phyloP scores from a whole-genome alignment of 257 asterid genomes.

The Pogostemon cablin region DNA sequence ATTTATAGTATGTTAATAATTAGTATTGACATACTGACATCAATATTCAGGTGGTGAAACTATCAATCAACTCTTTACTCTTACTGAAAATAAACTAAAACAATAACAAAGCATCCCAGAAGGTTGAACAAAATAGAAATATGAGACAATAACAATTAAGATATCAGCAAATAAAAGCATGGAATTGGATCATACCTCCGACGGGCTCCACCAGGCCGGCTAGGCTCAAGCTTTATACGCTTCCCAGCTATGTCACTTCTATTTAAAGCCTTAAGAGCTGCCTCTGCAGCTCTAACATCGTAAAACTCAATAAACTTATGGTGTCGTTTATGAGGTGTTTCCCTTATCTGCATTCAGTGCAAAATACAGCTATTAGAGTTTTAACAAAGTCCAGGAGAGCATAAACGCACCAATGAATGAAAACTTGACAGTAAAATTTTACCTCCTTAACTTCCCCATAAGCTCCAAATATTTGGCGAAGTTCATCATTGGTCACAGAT shows the following conservation, averaged over 20 bases:
- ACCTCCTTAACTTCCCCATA: conserved; percentile 99
- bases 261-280: conserved; percentile 93
- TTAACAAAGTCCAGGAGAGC: neutral
- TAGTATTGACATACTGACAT: neutral
- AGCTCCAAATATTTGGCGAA: conserved; percentile 88
- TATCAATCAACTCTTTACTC: neutral
- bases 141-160: conserved; percentile 14
- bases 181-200: conserved; percentile 57
- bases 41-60: conserved; percentile 16
- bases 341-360: conserved; percentile 69
- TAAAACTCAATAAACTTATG: conserved; percentile 96
- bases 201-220: conserved; percentile 99
- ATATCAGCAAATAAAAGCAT: conserved; percentile 26
- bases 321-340: conserved; percentile 92
- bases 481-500: conserved; percentile 89
- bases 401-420: neutral
- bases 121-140: neutral
- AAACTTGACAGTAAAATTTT: conserved; percentile 8
- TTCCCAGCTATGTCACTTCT: conserved; percentile 97
- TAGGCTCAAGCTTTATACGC: conserved; percentile 97
- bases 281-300: conserved; percentile 96
- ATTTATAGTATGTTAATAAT: neutral
- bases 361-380: conserved; percentile 27
- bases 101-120: neutral
- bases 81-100: neutral